These are phyloP conservation scores for Sarocladium brachiariae DNA, from an alignment of 2,329 filamentous ascomycete species.

Conservation along the genomic window DNA sequence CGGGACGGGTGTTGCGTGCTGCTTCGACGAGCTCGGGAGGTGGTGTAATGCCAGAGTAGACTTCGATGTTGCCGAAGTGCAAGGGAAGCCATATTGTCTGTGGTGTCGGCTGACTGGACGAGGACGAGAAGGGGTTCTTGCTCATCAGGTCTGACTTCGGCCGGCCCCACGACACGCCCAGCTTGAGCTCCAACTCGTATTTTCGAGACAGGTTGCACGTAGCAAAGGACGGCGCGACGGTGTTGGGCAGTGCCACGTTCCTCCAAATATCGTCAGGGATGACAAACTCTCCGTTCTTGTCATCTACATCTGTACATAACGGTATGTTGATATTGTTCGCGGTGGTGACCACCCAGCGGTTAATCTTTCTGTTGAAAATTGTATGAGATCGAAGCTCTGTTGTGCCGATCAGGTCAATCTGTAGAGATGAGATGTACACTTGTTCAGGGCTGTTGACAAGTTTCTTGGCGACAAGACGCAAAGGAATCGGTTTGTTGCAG, in stretches of 20 bases:
- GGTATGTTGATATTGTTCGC: constrained; percentile 65
- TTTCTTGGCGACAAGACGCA: constrained; percentile 75
- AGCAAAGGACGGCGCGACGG: constrained; percentile 77
- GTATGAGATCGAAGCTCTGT: constrained; percentile 77
- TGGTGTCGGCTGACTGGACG: constrained; percentile 26
- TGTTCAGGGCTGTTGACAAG: constrained; percentile 60
- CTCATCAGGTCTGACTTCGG: constrained; percentile 29
- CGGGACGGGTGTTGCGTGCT: constrained; percentile 28
- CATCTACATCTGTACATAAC: constrained; percentile 50
- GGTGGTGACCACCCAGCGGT: constrained; percentile 69
- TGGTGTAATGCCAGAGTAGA: constrained; percentile 84
- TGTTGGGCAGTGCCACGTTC: constrained; percentile 66
- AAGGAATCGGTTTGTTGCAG: constrained; percentile 77
- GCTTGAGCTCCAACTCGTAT: constrained; percentile 77
- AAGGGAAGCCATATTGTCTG: constrained; percentile 75
- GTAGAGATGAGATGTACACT: constrained; percentile 69
- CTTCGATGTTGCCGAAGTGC: constrained; percentile 63
- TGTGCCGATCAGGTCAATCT: constrained; percentile 73
- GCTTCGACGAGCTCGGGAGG: constrained; percentile 69
- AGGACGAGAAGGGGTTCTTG: constrained; percentile 14
- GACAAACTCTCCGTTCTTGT: constrained; percentile 53
- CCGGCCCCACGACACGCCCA: constrained; percentile 70
- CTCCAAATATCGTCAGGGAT: constrained; percentile 70
- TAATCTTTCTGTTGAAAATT: constrained; percentile 60
- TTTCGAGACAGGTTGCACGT: constrained; percentile 79